phyloP scores from a whole-genome alignment of 768 basidiomycete genomes.

The Mycena epipterygia region DNA sequence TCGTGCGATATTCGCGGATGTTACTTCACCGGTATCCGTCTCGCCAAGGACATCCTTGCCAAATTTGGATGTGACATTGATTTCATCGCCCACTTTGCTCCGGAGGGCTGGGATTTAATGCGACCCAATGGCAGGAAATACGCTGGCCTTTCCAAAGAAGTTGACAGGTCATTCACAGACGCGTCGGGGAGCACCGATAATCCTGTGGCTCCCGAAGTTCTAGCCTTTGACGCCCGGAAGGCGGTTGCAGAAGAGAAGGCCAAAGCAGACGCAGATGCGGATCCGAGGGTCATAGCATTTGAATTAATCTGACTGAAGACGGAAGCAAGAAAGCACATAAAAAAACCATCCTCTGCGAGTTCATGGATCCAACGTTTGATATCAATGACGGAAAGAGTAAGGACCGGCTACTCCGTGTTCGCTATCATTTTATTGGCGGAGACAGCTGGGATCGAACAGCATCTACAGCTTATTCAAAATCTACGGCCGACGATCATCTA shows the following conservation, averaged over 20 bases:
- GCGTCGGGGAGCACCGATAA: background rate
- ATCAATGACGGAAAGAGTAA: conserved; percentile 8
- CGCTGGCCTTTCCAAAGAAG: conserved; percentile 20
- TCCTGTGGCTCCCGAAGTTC: too few relatives aligned
- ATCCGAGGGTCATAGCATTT: background rate
- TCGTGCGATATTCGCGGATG: conserved; percentile 17
- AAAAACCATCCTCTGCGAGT: conserved; percentile 14
- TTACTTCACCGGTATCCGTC: background rate
- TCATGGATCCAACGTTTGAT: conserved; percentile 28
- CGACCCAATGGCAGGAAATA: conserved; percentile 28
- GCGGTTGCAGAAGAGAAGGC: background rate
- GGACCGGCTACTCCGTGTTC: conserved; percentile 19
- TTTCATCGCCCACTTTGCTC: background rate
- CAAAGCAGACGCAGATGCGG: background rate
- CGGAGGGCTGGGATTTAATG: conserved; percentile 13
- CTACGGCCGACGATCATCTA: conserved; percentile 9
- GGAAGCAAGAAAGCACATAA: conserved; percentile 9
- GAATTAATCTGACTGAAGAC: conserved; percentile 8
- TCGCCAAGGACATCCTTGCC: background rate
- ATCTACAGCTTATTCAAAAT: conserved; percentile 1
- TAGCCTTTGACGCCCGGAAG: background rate
- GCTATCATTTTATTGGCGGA: conserved; percentile 3
- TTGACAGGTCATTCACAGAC: conserved; percentile 26
- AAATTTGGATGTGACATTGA: conserved; percentile 3
- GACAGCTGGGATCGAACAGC: conserved; percentile 13